Evolutionary conservation across 2,329 filamentous ascomycete species (phyloP).

Genomic region (Tolypocladium sp.): DNA sequence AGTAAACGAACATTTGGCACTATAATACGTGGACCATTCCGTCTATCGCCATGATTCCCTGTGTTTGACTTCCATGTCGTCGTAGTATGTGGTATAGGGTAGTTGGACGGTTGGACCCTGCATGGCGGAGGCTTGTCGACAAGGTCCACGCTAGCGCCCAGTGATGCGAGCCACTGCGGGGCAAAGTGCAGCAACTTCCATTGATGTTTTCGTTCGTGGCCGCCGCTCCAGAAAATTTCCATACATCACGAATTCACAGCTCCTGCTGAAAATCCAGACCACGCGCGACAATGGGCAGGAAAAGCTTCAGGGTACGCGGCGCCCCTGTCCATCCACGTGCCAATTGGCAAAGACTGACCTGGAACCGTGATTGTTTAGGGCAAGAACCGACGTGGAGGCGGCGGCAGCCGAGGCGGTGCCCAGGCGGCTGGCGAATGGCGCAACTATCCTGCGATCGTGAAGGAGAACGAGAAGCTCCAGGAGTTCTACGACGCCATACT

Average conservation of each 20-base stretch:
- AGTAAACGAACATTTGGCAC: too few relatives aligned
- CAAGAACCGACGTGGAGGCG: conserved; percentile 25
- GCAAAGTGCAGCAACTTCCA: background rate
- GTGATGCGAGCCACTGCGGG: background rate
- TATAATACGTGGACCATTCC: too few relatives aligned
- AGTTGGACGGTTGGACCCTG: background rate
- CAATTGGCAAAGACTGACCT: conserved; percentile 8
- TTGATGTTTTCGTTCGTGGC: background rate
- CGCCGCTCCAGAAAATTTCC: background rate
- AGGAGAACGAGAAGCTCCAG: conserved; percentile 78
- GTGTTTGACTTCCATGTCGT: background rate
- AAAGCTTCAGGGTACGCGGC: conserved; percentile 24
- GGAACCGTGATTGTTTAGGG: conserved; percentile 14
- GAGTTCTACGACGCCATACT: conserved; percentile 75
- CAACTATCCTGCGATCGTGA: conserved; percentile 42
- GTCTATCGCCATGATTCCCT: too few relatives aligned
- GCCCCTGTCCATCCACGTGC: background rate
- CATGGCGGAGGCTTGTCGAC: background rate
- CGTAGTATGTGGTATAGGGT: background rate
- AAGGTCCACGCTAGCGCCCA: background rate
- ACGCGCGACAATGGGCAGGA: conserved; percentile 7
- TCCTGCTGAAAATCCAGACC: background rate
- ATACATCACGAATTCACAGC: background rate
- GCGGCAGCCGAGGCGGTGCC: conserved; percentile 20
- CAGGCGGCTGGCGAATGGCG: conserved; percentile 17